A percentile compares a stretch with the other conserved stretches of the same genome.
These are phyloP conservation scores for Allium fistulosum DNA, from an alignment of 106 monocot genomes.

Conservation along the genomic window DNA sequence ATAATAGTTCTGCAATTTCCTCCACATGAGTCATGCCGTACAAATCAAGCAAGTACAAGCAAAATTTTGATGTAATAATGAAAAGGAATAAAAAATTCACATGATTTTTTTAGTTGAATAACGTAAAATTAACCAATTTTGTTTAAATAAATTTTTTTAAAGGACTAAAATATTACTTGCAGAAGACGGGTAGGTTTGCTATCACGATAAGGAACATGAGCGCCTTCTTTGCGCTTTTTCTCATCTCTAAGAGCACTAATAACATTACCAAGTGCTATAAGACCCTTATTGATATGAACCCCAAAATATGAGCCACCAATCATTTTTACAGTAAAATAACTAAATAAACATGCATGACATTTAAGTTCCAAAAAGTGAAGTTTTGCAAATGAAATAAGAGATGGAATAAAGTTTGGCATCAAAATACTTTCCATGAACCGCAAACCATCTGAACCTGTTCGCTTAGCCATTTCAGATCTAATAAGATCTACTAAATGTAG, in stretches of 20 bases:
- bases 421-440: conserved; percentile 91
- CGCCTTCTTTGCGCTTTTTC: conserved; percentile 91
- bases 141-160: not conserved
- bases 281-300: conserved; percentile 92
- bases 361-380: too few relatives aligned
- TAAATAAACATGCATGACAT: too few relatives aligned
- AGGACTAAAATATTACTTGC: conserved; percentile 57
- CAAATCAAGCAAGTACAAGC: too few relatives aligned
- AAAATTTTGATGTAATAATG: too few relatives aligned
- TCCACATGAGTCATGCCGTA: conserved; percentile 88
- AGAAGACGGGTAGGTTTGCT: conserved; percentile 96
- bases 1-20: conserved; percentile 98
- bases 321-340: not conserved
- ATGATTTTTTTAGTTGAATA: not conserved
- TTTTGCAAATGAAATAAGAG: too few relatives aligned
- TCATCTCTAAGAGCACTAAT: conserved; percentile 99
- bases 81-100: not conserved
- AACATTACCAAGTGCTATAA: conserved; percentile 95
- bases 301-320: conserved; percentile 31
- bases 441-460: conserved; percentile 93
- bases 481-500: conserved; percentile 98
- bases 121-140: not conserved
- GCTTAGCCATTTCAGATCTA: conserved; percentile 91
- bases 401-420: too few relatives aligned
- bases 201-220: conserved; percentile 97